phyloP scores from a whole-genome alignment of 1,139 yeast species.

The Lodderomyces theae region DNA sequence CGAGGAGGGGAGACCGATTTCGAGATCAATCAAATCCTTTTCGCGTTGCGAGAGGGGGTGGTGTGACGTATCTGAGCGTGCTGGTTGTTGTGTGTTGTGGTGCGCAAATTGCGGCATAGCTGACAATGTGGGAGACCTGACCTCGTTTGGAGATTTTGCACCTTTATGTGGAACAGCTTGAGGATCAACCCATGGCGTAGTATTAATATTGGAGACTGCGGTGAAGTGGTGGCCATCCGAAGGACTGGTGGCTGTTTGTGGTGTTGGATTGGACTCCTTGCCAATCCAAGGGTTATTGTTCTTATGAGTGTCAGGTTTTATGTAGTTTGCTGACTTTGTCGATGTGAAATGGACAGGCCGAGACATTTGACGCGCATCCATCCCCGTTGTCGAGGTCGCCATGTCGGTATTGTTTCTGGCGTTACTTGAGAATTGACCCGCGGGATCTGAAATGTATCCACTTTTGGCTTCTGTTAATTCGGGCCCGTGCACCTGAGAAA shows the following conservation, averaged over 20 bases:
- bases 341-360: conserved; percentile 8
- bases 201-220: neutral
- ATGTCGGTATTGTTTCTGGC: neutral
- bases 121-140: neutral
- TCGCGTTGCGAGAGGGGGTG: conserved; percentile 3
- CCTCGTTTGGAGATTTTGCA: conserved; percentile 4
- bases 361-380: conserved; percentile 16
- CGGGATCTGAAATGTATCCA: neutral
- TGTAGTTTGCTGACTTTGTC: conserved; percentile 14
- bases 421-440: neutral
- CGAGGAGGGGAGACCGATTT: conserved; percentile 36
- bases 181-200: neutral
- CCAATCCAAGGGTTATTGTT: conserved; percentile 27
- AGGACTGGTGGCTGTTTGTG: neutral
- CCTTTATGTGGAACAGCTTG: neutral
- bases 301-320: conserved; percentile 10
- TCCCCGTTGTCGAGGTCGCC: neutral
- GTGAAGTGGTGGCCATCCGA: neutral
- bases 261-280: neutral
- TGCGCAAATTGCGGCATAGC: neutral
- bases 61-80: neutral
- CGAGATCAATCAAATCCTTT: conserved; percentile 37
- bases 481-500: neutral
- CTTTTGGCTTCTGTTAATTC: neutral
- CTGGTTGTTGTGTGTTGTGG: neutral